Evolutionary conservation across 495 filamentous ascomycete genomes (phyloP).

Genomic region (Penicillium cataractarum): DNA sequence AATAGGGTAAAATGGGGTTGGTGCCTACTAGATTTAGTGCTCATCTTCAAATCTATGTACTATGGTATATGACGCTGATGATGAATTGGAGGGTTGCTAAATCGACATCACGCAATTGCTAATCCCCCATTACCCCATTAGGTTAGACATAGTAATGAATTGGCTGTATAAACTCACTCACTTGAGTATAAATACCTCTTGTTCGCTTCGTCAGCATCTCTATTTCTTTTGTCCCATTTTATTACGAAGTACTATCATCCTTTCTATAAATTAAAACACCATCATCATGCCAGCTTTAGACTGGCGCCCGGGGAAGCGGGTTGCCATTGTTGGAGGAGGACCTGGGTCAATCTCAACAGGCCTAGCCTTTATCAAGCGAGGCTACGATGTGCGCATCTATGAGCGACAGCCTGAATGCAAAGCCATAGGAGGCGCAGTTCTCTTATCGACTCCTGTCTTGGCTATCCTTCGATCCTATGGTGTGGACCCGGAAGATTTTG

Average conservation of each 20-base stretch:
- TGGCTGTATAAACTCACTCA: no score
- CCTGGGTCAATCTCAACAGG: slow-evolving; percentile 16
- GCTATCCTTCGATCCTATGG: slow-evolving; percentile 20
- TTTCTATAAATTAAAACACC: background rate
- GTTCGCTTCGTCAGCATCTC: background rate
- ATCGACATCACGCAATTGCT: no score
- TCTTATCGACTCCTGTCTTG: slow-evolving; percentile 14
- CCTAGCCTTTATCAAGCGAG: slow-evolving; percentile 16
- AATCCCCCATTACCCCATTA: no score
- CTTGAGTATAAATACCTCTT: no score
- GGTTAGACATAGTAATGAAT: no score
- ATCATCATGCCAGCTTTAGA: background rate
- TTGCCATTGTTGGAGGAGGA: slow-evolving; percentile 19
- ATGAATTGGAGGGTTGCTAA: no score
- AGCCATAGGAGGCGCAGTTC: slow-evolving; percentile 17
- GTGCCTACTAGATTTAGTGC: background rate
- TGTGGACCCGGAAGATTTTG: slow-evolving; percentile 2
- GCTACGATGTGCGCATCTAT: slow-evolving; percentile 17
- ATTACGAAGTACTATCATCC: background rate
- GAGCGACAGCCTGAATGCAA: slow-evolving; percentile 17
- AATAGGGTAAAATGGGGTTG: no score
- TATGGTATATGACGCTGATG: no score
- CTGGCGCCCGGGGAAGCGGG: slow-evolving; percentile 16
- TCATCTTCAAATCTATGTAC: background rate
- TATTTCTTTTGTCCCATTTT: background rate